These are phyloP conservation scores for Neurospora hispaniola DNA, from an alignment of 495 filamentous ascomycete species.

Conservation along the genomic window DNA sequence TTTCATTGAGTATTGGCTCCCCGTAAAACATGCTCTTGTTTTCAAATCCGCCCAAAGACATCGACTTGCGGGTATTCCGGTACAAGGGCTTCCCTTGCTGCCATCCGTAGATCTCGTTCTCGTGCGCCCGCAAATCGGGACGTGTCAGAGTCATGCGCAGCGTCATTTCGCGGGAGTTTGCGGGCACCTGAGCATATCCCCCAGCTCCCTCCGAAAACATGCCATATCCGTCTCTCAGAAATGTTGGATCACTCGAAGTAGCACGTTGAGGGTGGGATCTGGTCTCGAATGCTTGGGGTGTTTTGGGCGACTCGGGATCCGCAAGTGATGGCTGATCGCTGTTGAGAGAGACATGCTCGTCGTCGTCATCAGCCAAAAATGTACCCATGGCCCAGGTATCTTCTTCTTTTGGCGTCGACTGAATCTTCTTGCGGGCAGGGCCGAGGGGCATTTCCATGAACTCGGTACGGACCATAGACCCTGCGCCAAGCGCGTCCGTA, in stretches of 20 bases:
- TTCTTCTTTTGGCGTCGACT: constrained; percentile 19
- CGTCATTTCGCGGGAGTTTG: constrained; percentile 78
- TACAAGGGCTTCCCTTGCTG: constrained; percentile 25
- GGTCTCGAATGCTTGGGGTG: constrained; percentile 35
- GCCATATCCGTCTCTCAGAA: constrained; percentile 9
- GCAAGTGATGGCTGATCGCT: constrained; percentile 42
- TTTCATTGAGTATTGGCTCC: constrained; percentile 16
- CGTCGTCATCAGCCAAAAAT: constrained; percentile 40
- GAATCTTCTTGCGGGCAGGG: neutral
- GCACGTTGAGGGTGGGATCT: constrained; percentile 26
- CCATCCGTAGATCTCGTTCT: constrained; percentile 51
- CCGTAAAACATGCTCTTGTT: constrained; percentile 8
- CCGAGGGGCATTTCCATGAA: constrained; percentile 7
- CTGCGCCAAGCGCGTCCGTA: constrained; percentile 27
- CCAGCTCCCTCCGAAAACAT: constrained; percentile 22
- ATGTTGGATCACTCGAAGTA: constrained; percentile 5
- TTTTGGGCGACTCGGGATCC: constrained; percentile 45
- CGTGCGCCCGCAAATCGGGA: constrained; percentile 67
- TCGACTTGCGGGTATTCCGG: constrained; percentile 15
- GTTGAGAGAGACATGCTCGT: constrained; percentile 34
- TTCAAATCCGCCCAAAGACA: constrained; percentile 9
- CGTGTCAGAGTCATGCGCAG: constrained; percentile 88
- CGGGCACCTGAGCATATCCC: constrained; percentile 42
- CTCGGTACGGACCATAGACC: constrained; percentile 6
- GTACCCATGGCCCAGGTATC: constrained; percentile 32